Conservation (phyloP, 345 rosid genomes). For the Garcia nutans region DNA sequence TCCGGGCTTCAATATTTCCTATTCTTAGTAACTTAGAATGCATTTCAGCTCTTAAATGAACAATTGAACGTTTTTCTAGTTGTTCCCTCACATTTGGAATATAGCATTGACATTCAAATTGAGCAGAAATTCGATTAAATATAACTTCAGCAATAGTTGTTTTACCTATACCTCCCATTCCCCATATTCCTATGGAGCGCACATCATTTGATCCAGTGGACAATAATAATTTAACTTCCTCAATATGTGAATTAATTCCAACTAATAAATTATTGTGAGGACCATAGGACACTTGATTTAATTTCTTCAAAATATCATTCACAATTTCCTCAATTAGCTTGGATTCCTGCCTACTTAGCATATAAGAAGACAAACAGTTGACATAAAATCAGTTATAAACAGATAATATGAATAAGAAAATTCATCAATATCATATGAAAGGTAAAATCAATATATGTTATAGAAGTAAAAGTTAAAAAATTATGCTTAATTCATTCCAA, state of each 20-base stretch:
- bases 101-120: background rate
- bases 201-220: background rate
- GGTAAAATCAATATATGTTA: too few relatives aligned
- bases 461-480: too few relatives aligned
- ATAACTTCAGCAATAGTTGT: background rate
- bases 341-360: slow-evolving; percentile 7
- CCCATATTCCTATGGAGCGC: slow-evolving; percentile 2
- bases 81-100: background rate
- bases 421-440: too few relatives aligned
- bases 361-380: background rate
- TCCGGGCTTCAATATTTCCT: background rate
- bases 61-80: background rate
- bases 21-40: background rate
- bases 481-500: too few relatives aligned
- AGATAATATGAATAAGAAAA: too few relatives aligned
- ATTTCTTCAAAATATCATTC: background rate
- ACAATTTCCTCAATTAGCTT: background rate
- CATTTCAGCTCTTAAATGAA: background rate
- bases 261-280: background rate
- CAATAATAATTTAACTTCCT: background rate
- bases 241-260: background rate
- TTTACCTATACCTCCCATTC: slow-evolving; percentile 15
- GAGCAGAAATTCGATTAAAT: background rate
- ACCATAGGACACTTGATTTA: too few relatives aligned
- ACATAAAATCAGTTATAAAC: too few relatives aligned